phyloP scores from a whole-genome alignment of 768 basidiomycete species.

The Xerocomellus amylosporus region DNA sequence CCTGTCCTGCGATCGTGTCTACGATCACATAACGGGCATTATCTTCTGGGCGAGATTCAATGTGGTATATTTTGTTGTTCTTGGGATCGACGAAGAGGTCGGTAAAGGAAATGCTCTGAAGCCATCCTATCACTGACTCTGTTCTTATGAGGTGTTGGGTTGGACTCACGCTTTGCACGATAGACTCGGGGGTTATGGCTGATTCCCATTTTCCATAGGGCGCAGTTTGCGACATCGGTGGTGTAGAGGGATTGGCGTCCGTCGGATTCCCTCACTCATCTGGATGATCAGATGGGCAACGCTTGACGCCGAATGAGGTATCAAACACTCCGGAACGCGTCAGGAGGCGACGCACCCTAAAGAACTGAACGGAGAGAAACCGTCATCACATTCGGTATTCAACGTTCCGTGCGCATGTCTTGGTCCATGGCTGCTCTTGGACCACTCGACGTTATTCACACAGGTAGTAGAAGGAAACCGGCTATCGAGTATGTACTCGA shows the following conservation, averaged over 20 bases:
- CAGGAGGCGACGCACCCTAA: too few species aligned
- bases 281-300: too few species aligned
- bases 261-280: too few species aligned
- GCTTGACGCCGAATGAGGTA: neutral
- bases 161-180: constrained; percentile 44
- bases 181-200: constrained; percentile 49
- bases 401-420: neutral
- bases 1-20: constrained; percentile 42
- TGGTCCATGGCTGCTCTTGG: neutral
- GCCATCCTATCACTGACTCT: neutral
- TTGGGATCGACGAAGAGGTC: constrained; percentile 55
- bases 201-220: constrained; percentile 66
- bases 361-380: neutral
- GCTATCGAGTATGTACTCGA: constrained; percentile 2
- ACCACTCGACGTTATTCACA: neutral
- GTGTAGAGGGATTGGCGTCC: neutral
- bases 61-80: constrained; percentile 46
- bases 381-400: neutral
- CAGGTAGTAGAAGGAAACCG: neutral
- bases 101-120: constrained; percentile 30
- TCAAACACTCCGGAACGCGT: neutral
- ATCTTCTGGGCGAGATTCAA: constrained; percentile 59
- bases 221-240: constrained; percentile 30
- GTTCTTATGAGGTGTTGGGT: neutral
- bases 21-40: constrained; percentile 57